Evolutionary conservation across 192 early-diverging fungal species (phyloP), one percentile per base, ranked within the genome.

Genomic region (Coemansia asiatica): DNA sequence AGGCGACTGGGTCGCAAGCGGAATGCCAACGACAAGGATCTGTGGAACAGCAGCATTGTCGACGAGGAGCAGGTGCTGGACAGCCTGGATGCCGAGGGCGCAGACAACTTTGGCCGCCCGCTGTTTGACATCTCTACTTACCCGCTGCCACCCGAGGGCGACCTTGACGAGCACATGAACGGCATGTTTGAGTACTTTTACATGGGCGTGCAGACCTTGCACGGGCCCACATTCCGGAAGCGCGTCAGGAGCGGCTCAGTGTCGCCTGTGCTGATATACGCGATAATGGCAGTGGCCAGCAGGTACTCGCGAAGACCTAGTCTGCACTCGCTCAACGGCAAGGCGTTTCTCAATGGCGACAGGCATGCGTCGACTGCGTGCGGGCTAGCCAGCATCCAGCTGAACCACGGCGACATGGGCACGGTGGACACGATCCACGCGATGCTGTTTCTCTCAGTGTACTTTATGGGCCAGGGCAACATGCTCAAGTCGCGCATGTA

Each of bases 401-500:
- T 81, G 48, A 81, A 69, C 64, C 79, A 75, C 61, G 69, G 70
- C 56, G 69, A 72, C 25, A 31, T 75, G 56, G 73, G 69, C 21
- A 72, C 77, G 2, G 67, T 75, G 6, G 79, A 81, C 31, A 54
- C 64, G 6, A 66, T 81, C 33, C 79, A 81, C 46, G 79, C 53
- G 15, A 75, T 81, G 79, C 61, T 81, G 67, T 75, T 81, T 33
- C 69, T 81, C 68, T 75, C 79, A 21, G 73, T 81, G 26, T 81
- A 81, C 46, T 81, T 81, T 56, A 75, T 81, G 79, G 79, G 79
- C 15, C 79, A 81, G 67, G 79, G 79, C 47, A 75, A 75, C 51
- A 81, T 81, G 79, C 79, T 81, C 31, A 81, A 81, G 61, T 68
- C 79, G 67, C 68, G 79, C 29, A 75, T 81, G 73, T 81, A 75